A percentile compares a stretch with the other conserved stretches of the same genome.
Conservation (phyloP, 2,329 filamentous ascomycete genomes). For the Diaporthe citrichinensis region DNA sequence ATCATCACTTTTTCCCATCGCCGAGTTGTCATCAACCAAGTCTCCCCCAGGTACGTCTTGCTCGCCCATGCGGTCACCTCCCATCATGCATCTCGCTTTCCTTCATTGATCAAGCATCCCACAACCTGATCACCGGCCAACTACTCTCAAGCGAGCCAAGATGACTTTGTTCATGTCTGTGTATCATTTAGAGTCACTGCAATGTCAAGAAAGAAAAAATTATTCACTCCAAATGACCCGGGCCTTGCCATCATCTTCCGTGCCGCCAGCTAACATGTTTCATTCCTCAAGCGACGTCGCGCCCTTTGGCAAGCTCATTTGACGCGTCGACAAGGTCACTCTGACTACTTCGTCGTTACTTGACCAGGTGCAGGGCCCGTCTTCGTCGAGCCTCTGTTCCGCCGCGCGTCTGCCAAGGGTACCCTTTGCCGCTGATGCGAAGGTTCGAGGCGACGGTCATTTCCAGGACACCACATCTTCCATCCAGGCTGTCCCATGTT, state of each 20-base stretch:
- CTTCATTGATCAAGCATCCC: slow-evolving; percentile 10
- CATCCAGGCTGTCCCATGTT: not conserved
- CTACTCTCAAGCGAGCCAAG: slow-evolving; percentile 12
- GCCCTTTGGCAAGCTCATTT: slow-evolving; percentile 18
- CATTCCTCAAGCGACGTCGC: slow-evolving; percentile 12
- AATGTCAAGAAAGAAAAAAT: slow-evolving; percentile 25
- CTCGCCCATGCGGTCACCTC: slow-evolving; percentile 17
- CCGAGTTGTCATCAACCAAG: slow-evolving; percentile 36
- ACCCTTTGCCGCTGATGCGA: not conserved
- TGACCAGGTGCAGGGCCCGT: not conserved
- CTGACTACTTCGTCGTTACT: not conserved
- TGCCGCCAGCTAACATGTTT: slow-evolving; percentile 34
- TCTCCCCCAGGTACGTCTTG: slow-evolving; percentile 39
- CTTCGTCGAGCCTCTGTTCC: not conserved
- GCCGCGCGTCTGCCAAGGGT: slow-evolving; percentile 8
- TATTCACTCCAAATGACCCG: not conserved
- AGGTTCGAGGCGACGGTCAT: not conserved
- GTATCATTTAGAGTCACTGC: slow-evolving; percentile 29
- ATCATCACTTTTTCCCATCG: slow-evolving; percentile 41
- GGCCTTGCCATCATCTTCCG: not conserved
- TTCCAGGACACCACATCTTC: not conserved
- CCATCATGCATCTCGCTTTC: slow-evolving; percentile 6
- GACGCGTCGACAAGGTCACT: slow-evolving; percentile 26
- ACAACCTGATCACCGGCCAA: slow-evolving; percentile 20
- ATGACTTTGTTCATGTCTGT: slow-evolving; percentile 27